Evolutionary conservation across 139 green algal species (phyloP).

Genomic region (Volvox africanus): DNA sequence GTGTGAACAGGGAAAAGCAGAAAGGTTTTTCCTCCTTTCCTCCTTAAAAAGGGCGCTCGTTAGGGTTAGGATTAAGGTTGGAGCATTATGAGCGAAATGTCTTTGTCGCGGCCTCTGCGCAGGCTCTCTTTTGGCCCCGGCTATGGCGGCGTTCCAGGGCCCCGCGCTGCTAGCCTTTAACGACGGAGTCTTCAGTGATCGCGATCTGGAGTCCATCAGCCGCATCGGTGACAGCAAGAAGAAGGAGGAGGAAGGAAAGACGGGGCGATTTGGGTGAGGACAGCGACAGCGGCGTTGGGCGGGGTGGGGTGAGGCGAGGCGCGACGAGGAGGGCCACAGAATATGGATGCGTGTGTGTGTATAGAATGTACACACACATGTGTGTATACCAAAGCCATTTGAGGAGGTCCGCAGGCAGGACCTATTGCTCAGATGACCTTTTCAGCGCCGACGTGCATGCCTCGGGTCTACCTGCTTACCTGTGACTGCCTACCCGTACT

Average conservation of each 20-base stretch:
- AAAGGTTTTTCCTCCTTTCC: no score
- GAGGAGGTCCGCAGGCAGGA: no score
- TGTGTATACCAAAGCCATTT: no score
- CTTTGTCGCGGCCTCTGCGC: neutral
- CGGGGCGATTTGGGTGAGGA: conserved; percentile 54
- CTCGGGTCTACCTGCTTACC: no score
- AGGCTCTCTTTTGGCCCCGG: conserved; percentile 55
- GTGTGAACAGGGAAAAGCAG: no score
- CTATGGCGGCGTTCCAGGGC: conserved; percentile 75
- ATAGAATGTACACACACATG: no score
- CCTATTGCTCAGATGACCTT: neutral
- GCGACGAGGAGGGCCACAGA: no score
- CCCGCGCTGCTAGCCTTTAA: conserved; percentile 82
- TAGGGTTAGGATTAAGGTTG: no score
- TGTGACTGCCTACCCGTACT: neutral
- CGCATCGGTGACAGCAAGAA: conserved; percentile 82
- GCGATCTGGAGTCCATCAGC: conserved; percentile 81
- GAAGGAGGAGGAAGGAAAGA: conserved; percentile 63
- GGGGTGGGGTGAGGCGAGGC: neutral
- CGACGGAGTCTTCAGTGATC: conserved; percentile 75
- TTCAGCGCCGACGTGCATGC: neutral
- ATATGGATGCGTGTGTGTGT: no score
- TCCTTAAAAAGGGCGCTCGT: no score
- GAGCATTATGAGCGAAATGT: no score
- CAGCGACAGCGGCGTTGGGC: no score